Base-by-base conservation (phyloP, 1,284 basidiomycete genomes). In the Pterulicium gracile region DNA sequence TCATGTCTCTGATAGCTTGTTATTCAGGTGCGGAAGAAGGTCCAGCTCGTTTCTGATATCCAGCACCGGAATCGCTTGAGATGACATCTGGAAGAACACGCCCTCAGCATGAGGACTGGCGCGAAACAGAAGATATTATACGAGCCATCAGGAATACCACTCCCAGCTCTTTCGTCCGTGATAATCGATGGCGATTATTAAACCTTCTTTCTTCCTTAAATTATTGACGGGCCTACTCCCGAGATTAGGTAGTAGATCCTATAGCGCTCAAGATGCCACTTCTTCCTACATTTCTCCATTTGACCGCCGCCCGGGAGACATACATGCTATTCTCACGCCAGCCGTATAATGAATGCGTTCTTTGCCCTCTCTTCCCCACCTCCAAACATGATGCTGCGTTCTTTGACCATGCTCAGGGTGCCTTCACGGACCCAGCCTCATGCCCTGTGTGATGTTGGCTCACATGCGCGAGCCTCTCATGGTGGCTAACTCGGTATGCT, bases 11-110 rank as follows among this genome's bases (percentile, higher is more conserved):
- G 50, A 47, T 48, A 46, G 47, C 51, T 43, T 50, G 49, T 51
- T 51, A 50, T 50, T 43, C 56, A 86, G 82, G 80, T 86, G 49
- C 72, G 81, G 59, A 68, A 72, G 58, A 77, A 75, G 58, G 75
- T 78, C 15, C 66, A 72, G 51, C 59, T 79, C 17, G 76, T 77
- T 36, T 65, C 64, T 45, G 72, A 73, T 59, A 79, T 79, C 47
- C 68, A 72, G 46, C 65, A 66, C 47, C 68, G 74, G 36, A 39
- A 39, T 39, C 5, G 36, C 5, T 7, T 39, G 7, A 39, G 15
- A 39, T 39, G 50, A 74, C 74, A 54, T 70, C 69, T 52, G 75
- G 57, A 62, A 47, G 22, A 21, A 35, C 27, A 21, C 32, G 35
- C 42, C 21, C 23, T 34, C 15, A 17, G 17, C 45, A 32, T 41